Percentiles rank a stretch among this genome's conserved stretches.
Conservation (phyloP, 805 yeast species). For the Ogataea sp. region DNA sequence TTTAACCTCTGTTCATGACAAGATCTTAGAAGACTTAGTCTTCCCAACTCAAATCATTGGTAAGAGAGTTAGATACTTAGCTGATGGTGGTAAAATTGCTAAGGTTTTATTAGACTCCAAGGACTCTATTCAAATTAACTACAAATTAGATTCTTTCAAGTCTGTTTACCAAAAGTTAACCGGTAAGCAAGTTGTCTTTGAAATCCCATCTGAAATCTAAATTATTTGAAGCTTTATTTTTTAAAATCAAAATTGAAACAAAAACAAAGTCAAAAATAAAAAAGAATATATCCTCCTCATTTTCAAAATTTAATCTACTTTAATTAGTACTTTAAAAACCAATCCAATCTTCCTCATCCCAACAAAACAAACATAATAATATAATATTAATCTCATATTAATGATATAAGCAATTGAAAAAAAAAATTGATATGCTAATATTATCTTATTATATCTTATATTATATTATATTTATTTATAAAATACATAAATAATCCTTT, state of each 20-base stretch:
- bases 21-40: conserved; percentile 96
- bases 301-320: background rate
- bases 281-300: too few species aligned
- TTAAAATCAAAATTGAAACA: background rate
- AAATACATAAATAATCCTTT: background rate
- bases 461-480: too few species aligned
- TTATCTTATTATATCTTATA: too few species aligned
- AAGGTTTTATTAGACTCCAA: conserved; percentile 96
- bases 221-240: conserved; percentile 3
- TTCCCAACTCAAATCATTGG: conserved; percentile 99
- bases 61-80: conserved; percentile 98
- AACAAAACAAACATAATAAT: too few species aligned
- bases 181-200: conserved; percentile 99
- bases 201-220: conserved; percentile 63
- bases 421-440: too few species aligned
- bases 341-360: too few species aligned
- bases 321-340: too few species aligned
- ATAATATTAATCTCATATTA: too few species aligned
- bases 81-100: conserved; percentile 98
- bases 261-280: background rate
- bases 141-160: conserved; percentile 99
- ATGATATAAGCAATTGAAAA: too few species aligned
- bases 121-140: conserved; percentile 94
- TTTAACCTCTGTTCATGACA: conserved; percentile 97
- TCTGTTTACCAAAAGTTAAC: conserved; percentile 97